A percentile compares a stretch with the other conserved stretches of the same genome.
phyloP scores from a whole-genome alignment of 2,329 filamentous ascomycete genomes.

The Colletotrichum kahawae region DNA sequence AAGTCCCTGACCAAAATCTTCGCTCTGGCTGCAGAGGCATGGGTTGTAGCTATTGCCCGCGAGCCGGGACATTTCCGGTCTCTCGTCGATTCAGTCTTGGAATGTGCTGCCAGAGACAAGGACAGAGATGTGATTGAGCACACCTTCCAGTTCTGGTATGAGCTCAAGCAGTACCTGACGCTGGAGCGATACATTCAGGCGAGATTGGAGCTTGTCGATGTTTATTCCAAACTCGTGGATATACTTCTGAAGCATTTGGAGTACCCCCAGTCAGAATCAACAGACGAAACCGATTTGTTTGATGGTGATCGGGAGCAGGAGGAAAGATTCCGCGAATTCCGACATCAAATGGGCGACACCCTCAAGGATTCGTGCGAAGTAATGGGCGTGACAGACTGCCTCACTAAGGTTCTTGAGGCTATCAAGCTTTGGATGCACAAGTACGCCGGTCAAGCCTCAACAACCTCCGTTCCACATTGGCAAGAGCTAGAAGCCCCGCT shows the following conservation, averaged over 20 bases:
- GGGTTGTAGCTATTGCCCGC: constrained; percentile 90
- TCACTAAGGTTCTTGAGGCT: constrained; percentile 84
- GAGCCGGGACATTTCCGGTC: constrained; percentile 81
- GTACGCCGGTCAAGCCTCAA: constrained; percentile 77
- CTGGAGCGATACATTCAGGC: constrained; percentile 88
- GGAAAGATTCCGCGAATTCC: constrained; percentile 95
- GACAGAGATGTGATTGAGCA: constrained; percentile 91
- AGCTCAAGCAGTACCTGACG: constrained; percentile 94
- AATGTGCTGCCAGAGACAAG: constrained; percentile 85
- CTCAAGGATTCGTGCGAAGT: constrained; percentile 97
- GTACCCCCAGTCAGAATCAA: constrained; percentile 78
- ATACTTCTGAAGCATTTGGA: constrained; percentile 90
- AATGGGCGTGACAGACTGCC: constrained; percentile 88
- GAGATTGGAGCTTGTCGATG: constrained; percentile 75
- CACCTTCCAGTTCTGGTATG: constrained; percentile 98
- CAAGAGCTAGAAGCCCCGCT: constrained; percentile 94
- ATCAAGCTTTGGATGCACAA: constrained; percentile 89
- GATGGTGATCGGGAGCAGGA: constrained; percentile 95
- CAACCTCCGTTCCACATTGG: constrained; percentile 86
- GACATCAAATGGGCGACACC: constrained; percentile 96
- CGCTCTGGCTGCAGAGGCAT: constrained; percentile 90
- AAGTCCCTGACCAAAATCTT: constrained; percentile 91
- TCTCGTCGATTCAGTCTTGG: constrained; percentile 89
- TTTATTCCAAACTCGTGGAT: constrained; percentile 90
- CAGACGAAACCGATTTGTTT: constrained; percentile 83